These are phyloP conservation scores for Lepidopterella palustris DNA, from an alignment of 495 filamentous ascomycete species.

Conservation along the genomic window DNA sequence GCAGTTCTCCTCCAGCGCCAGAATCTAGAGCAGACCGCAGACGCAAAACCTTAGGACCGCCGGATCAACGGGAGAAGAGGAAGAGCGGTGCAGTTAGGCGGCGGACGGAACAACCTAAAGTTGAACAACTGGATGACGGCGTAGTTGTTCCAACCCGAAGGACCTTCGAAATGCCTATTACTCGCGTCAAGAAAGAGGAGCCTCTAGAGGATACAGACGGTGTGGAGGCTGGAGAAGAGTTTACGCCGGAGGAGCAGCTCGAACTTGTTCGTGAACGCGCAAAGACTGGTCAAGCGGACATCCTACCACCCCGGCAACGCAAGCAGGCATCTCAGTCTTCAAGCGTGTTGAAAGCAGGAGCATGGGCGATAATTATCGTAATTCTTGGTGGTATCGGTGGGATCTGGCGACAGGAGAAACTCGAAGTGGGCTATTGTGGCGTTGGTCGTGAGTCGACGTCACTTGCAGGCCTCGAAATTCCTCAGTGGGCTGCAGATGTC, in stretches of 20 bases:
- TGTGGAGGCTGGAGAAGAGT: conserved; percentile 65
- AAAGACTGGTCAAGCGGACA: conserved; percentile 37
- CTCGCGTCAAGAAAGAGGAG: conserved; percentile 36
- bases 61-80: conserved; percentile 34
- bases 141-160: conserved; percentile 39
- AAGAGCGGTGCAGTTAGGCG: conserved; percentile 45
- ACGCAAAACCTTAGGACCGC: conserved; percentile 33
- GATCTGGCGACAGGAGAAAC: conserved; percentile 90
- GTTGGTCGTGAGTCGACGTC: conserved; percentile 55
- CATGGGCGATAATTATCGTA: conserved; percentile 53
- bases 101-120: conserved; percentile 35
- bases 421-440: conserved; percentile 90
- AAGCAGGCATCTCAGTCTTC: conserved; percentile 19
- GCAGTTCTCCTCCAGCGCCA: conserved; percentile 51
- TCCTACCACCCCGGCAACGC: conserved; percentile 31
- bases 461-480: conserved; percentile 36
- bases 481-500: conserved; percentile 53
- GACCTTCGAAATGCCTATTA: conserved; percentile 39
- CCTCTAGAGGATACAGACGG: conserved; percentile 44
- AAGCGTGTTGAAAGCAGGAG: conserved; percentile 35
- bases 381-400: conserved; percentile 64
- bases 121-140: conserved; percentile 33
- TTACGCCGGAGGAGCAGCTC: conserved; percentile 81
- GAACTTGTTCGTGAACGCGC: conserved; percentile 61
- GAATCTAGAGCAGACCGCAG: conserved; percentile 39